Base-by-base conservation (phyloP, 2,329 filamentous ascomycete genomes). In the Fusarium beomiforme region DNA sequence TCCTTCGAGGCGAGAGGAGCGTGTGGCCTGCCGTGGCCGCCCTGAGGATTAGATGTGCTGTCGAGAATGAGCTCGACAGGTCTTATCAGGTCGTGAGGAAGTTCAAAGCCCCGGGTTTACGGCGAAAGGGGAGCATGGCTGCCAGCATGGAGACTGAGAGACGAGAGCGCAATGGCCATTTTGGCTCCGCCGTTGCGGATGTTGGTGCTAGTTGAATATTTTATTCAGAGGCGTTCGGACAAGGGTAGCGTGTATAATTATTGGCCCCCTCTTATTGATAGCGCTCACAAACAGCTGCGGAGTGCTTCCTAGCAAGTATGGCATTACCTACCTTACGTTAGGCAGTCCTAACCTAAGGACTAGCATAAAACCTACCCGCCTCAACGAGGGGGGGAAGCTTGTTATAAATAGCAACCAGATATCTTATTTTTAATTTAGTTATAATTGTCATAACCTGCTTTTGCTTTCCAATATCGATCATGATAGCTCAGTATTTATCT, bases 21-120 rank as follows among this genome's bases (percentile, higher is more conserved):
- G 94, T 97, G 0, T 98, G 95, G 95, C 95, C 95, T 1, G 93
- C 94, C 4, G 89, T 97, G 6, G 91, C 91, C 34, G 93, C 94
- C 17, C 81, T 98, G 67, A 91, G 92, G 74, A 91, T 97, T 10
- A 85, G 95, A 10, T 96, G 93, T 79, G 92, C 91, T 8, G 88
- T 98, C 11, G 95, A 98, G 80, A 91, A 94, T 59, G 94, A 97
- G 78, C 85, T 98, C 14, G 95, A 98, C 79, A 85, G 91, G 49
- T 92, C 93, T 1, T 98, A 97, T 79, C 93, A 97, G 80, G 84
- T 92, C 62, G 92, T 95, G 0, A 85, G 93, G 66, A 87, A 91
- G 68, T 79, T 88, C 33, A 88, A 88, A 76, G 86, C 87, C 1
- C 85, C 85, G 1, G 85, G 83, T 7, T 72, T 87, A 46, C 80